Conservation (phyloP, 208 protist genomes). For the Leishmania braziliensis region DNA sequence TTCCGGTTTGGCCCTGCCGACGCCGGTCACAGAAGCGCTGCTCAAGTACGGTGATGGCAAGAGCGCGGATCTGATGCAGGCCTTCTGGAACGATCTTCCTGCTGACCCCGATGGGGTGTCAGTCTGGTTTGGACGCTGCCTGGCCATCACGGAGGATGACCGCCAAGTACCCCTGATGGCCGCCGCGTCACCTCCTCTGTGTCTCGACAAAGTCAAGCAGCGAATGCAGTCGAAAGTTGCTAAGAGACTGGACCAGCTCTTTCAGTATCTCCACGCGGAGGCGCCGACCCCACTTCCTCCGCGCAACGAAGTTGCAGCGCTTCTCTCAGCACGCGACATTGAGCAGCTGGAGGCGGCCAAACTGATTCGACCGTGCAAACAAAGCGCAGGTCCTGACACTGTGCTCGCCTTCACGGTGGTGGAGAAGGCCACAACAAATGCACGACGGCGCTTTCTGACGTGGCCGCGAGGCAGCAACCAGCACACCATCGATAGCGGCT, state of each 20-base stretch:
- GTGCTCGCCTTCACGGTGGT: constrained; percentile 24
- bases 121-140: constrained; percentile 11
- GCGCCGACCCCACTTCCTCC: constrained; percentile 12
- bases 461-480: constrained; percentile 27
- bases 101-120: constrained; percentile 18
- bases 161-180: background rate
- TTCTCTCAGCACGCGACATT: constrained; percentile 14
- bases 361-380: constrained; percentile 10
- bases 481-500: constrained; percentile 14
- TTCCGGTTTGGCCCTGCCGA: background rate
- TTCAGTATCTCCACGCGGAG: constrained; percentile 7
- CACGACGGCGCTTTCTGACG: constrained; percentile 10
- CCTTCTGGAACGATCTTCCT: constrained; percentile 11
- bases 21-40: background rate
- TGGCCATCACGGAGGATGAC: constrained; percentile 16
- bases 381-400: background rate
- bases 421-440: background rate
- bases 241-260: constrained; percentile 12
- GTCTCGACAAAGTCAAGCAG: constrained; percentile 7
- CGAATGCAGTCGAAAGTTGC: constrained; percentile 10
- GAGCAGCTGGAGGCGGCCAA: background rate
- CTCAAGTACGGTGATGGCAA: constrained; percentile 10
- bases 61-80: constrained; percentile 13
- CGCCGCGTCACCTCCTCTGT: background rate
- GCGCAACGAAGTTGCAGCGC: constrained; percentile 4